Evolutionary conservation across 305 asterid genomes (phyloP), one percentile per base, ranked within the genome.

Genomic region (Fraxinus dipetala): DNA sequence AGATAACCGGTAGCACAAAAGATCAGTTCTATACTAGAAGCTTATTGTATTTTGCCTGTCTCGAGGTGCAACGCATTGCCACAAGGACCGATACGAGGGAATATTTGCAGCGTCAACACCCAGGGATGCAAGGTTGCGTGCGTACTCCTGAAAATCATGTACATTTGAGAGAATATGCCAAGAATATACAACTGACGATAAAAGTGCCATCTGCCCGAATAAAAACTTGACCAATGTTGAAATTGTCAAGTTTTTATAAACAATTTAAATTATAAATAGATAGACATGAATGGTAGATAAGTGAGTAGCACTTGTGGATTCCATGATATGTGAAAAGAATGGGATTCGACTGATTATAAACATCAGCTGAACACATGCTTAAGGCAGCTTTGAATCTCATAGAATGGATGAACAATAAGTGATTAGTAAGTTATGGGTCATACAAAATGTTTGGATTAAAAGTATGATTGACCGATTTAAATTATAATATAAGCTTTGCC

Each of bases 11-110:
- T 56, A 51, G 76, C 61, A 31, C 40, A 87, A 11, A 69, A 38
- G 38, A 69, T 59, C 30, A 35, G 77, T 34, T 10, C n/a, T 6
- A 59, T 38, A 79, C 89, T 91, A 93, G 84, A 91, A 86, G 89
- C 79, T 87, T 84, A 93, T 89, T 38, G 87, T 76, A 88, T 84
- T 88, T 87, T 91, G 95, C 86, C 79, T 90, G 76, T 96, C 98
- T 1, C 89, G 65, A 83, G 99, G 97, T 72, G 99, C 97, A 81
- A 94, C 98, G 40, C 91, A 91, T 77, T 94, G 95, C 99, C 99
- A 96, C 80, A 96, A 84, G 79, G 94, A 91, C 61, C 93, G 78
- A 81, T 93, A 96, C 31, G 95, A 85, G 34, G 95, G 95, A 77
- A 96, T 92, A 77, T 84, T 85, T 16, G 89, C 84, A 76, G 92